Base-by-base conservation (phyloP, 768 basidiomycete species). In the Amanita thiersii region DNA sequence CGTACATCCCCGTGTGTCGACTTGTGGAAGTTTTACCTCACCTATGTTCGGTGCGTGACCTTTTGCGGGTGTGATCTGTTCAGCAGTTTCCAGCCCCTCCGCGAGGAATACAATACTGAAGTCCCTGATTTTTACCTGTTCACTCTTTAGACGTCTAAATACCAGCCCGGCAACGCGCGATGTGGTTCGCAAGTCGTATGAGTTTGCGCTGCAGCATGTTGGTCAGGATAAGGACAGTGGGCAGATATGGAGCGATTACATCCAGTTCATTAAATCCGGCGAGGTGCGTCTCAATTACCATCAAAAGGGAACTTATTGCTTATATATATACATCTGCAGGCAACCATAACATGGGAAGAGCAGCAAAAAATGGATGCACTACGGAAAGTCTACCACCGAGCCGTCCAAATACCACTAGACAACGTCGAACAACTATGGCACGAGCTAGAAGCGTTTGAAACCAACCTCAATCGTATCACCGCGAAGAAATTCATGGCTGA, bases 401-500 rank as follows among this genome's bases (percentile, higher is more conserved):
- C 90, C 2, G 86, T 98, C 15, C 87, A 90, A 55, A 89, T 96
- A 23, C 96, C 96, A 0, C 73, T 98, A 51, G 86, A 91, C 57
- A 92, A 92, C 53, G 79, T 97, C 52, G 93, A 97, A 56, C 70
- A 70, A 28, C 69, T 99, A 14, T 99, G 96, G 96, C 79, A 84
- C 52, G 91, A 96, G 40, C 83, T 90, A 47, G 91, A 97, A 60
- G 66, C 83, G 0, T 98, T 96, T 53, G 94, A 99, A 60, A 90
- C 77, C 41, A 72, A 71, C 37, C 65, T 96, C 49, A 97, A 94
- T 63, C 82, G 82, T 59, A 84, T 90, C 47, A 94, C 92, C 24
- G 92, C 94, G 10, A 97, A 98, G 61, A 96, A 97, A 56, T 93
- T 97, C 62, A 80, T 97, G 66, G 71, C 78, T 42, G 93, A 97